A percentile compares a stretch with the other conserved stretches of the same genome.
Conservation (phyloP, 768 basidiomycete species). For the Holtermannia corniformis region DNA sequence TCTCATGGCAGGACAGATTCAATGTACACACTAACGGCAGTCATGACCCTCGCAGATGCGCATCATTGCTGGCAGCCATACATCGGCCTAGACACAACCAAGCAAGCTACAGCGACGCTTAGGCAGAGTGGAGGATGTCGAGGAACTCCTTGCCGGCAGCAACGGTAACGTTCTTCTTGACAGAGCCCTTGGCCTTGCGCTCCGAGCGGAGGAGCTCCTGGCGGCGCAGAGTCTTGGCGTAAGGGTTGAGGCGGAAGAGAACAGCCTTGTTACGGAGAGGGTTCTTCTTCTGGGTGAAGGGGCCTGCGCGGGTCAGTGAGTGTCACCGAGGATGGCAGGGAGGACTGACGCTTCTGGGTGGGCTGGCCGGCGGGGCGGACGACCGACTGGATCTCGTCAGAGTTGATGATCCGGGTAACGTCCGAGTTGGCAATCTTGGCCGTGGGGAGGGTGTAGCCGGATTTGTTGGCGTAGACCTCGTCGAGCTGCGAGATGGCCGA, state of each 20-base stretch:
- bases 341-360: conserved; percentile 60
- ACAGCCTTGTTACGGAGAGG: conserved; percentile 86
- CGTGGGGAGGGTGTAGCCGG: conserved; percentile 57
- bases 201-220: conserved; percentile 55
- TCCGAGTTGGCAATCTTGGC: conserved; percentile 97
- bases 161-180: conserved; percentile 56
- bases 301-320: conserved; percentile 37
- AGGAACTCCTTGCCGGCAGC: conserved; percentile 72
- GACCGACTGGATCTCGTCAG: conserved; percentile 93
- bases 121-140: conserved; percentile 74
- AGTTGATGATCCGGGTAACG: conserved; percentile 95
- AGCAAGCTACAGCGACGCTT: conserved; percentile 38
- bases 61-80: too few species aligned
- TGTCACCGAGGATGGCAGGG: neutral
- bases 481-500: conserved; percentile 85
- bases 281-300: conserved; percentile 99
- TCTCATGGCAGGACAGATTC: too few species aligned
- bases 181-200: conserved; percentile 37
- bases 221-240: conserved; percentile 85
- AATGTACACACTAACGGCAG: too few species aligned
- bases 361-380: conserved; percentile 81
- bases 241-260: conserved; percentile 96
- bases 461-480: conserved; percentile 78
- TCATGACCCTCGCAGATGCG: too few species aligned
- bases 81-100: too few species aligned